Percentiles rank a stretch among this genome's conserved stretches.
phyloP scores from a whole-genome alignment of 805 yeast genomes.

The Komagataella pseudopastoris region DNA sequence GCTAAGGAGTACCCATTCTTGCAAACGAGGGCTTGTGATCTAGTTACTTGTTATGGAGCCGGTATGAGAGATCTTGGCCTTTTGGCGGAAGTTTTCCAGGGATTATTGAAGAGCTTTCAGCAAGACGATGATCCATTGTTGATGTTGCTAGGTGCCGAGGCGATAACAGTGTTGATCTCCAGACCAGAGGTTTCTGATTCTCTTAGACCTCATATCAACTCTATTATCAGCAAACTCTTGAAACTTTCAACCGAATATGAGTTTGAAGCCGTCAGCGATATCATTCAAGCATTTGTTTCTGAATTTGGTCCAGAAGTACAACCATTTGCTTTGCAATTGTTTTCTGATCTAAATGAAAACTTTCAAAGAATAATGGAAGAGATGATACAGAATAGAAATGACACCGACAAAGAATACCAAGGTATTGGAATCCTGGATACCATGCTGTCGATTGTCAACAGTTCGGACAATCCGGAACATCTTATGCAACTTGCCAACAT shows the following conservation, averaged over 20 bases:
- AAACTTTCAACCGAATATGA: conserved; percentile 64
- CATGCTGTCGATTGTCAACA: conserved; percentile 60
- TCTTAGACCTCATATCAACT: conserved; percentile 47
- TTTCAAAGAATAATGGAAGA: conserved; percentile 61
- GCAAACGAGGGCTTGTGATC: conserved; percentile 58
- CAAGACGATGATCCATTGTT: conserved; percentile 29
- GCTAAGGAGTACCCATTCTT: conserved; percentile 42
- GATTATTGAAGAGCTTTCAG: conserved; percentile 22
- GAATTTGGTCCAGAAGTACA: conserved; percentile 74
- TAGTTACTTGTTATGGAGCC: conserved; percentile 20
- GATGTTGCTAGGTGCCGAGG: conserved; percentile 38
- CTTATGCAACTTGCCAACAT: background rate
- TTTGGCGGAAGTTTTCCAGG: conserved; percentile 18
- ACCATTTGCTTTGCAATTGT: conserved; percentile 74
- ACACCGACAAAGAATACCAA: conserved; percentile 65
- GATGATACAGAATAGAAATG: conserved; percentile 25
- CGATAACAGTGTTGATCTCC: conserved; percentile 27
- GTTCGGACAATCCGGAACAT: background rate
- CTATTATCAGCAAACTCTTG: conserved; percentile 66
- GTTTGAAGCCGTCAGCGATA: conserved; percentile 70
- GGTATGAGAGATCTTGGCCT: conserved; percentile 13
- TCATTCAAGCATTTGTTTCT: conserved; percentile 90
- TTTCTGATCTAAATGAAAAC: conserved; percentile 53
- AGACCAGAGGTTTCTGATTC: conserved; percentile 38
- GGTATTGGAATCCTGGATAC: conserved; percentile 75